Conservation (phyloP, 108 stramenopile species). For the Nitzschia sp. region DNA sequence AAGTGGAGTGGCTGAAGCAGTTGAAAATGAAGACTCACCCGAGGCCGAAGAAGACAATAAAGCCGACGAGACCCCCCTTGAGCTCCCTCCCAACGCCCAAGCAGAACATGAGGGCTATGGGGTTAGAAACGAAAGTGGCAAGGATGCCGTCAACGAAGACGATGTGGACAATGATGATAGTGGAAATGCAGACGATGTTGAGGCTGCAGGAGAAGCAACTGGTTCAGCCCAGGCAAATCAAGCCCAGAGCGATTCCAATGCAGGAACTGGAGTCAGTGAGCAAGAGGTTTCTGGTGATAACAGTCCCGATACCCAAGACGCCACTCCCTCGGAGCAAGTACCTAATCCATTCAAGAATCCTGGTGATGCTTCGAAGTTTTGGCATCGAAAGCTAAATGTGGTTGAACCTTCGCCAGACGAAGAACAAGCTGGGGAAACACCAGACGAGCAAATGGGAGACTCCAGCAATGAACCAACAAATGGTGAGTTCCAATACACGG, state of each 20-base stretch:
- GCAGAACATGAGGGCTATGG: conserved; percentile 50
- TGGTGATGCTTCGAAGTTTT: conserved; percentile 80
- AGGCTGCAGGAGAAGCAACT: conserved; percentile 25
- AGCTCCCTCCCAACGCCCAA: conserved; percentile 3
- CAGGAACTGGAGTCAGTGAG: conserved; percentile 29
- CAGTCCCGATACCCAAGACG: conserved; percentile 24
- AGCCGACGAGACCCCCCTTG: conserved; percentile 10
- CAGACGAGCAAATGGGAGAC: conserved; percentile 34
- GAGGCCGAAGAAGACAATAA: conserved; percentile 23
- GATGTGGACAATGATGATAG: conserved; percentile 29
- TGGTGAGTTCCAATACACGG: conserved; percentile 77
- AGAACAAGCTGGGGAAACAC: conserved; percentile 29
- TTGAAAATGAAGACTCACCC: conserved; percentile 33
- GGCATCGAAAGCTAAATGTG: conserved; percentile 76
- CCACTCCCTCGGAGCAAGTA: conserved; percentile 20
- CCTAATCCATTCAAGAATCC: conserved; percentile 89
- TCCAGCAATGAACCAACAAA: conserved; percentile 32
- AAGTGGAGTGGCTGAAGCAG: conserved; percentile 11
- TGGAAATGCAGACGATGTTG: conserved; percentile 36
- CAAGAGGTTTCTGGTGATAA: conserved; percentile 36
- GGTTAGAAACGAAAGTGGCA: conserved; percentile 54
- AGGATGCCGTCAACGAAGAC: conserved; percentile 42
- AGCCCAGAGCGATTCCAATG: conserved; percentile 19
- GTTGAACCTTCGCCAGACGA: conserved; percentile 38
- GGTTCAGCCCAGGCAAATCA: conserved; percentile 20